Evolutionary conservation across 768 basidiomycete genomes (phyloP).

Genomic region (Crassisporium funariophilum): DNA sequence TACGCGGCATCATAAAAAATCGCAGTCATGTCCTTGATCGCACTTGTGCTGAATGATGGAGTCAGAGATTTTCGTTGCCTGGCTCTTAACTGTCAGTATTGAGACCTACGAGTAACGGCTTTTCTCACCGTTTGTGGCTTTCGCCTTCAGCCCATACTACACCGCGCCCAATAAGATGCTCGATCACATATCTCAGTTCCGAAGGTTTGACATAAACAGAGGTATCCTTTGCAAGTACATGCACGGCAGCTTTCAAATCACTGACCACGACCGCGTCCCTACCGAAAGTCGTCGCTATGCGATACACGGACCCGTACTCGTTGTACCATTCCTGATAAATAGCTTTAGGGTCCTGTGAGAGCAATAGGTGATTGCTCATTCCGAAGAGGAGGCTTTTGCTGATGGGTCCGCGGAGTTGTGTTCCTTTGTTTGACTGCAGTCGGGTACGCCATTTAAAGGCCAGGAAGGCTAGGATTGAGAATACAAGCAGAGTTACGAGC

Average conservation of each 20-base stretch:
- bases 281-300: conserved; percentile 23
- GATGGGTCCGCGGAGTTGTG: conserved; percentile 16
- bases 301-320: conserved; percentile 27
- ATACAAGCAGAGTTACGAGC: too few species aligned
- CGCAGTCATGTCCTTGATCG: conserved; percentile 7
- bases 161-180: conserved; percentile 35
- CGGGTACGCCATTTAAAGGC: conserved; percentile 3
- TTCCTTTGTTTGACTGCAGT: background rate
- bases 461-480: too few species aligned
- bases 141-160: conserved; percentile 47
- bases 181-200: conserved; percentile 25
- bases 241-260: conserved; percentile 27
- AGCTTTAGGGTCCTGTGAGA: conserved; percentile 17
- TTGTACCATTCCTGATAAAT: conserved; percentile 27
- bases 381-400: conserved; percentile 11
- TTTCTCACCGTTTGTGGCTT: conserved; percentile 38
- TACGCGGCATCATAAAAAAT: conserved; percentile 13
- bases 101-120: background rate
- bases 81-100: conserved; percentile 1
- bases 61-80: conserved; percentile 18
- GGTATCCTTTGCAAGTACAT: conserved; percentile 29
- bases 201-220: conserved; percentile 23
- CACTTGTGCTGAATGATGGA: conserved; percentile 13
- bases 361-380: conserved; percentile 6
- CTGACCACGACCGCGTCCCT: conserved; percentile 23